A percentile compares a stretch with the other conserved stretches of the same genome.
Conservation (phyloP, 1,139 yeast species). For the Lodderomyces theae region DNA sequence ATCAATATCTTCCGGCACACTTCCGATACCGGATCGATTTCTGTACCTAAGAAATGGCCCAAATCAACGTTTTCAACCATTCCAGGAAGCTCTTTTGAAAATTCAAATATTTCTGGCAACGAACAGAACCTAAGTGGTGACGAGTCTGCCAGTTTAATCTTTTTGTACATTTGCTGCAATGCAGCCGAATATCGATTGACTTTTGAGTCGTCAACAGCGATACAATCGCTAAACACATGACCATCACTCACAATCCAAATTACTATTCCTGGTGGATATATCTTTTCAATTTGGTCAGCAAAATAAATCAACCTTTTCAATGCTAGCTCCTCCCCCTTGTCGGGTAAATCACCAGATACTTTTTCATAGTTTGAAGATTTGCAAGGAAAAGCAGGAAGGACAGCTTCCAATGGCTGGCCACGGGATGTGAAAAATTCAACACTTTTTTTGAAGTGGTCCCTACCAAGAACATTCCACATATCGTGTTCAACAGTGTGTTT, state of each 20-base stretch:
- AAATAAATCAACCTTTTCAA: constrained; percentile 31
- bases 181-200: constrained; percentile 48
- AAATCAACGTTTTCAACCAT: constrained; percentile 20
- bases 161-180: constrained; percentile 39
- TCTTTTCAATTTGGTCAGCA: constrained; percentile 27
- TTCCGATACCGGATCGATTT: constrained; percentile 34
- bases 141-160: constrained; percentile 24
- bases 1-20: constrained; percentile 37
- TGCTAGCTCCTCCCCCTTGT: constrained; percentile 44
- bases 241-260: constrained; percentile 63
- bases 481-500: constrained; percentile 49
- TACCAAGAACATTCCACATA: constrained; percentile 49
- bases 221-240: constrained; percentile 64
- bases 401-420: constrained; percentile 49
- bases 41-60: constrained; percentile 34
- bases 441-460: constrained; percentile 35
- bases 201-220: constrained; percentile 49
- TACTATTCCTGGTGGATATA: constrained; percentile 56
- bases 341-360: constrained; percentile 52
- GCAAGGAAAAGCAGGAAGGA: constrained; percentile 64
- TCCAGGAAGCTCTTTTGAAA: constrained; percentile 19
- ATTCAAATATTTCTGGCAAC: constrained; percentile 34
- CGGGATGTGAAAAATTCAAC: constrained; percentile 50
- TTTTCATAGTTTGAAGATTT: constrained; percentile 56
- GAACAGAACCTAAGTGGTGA: constrained; percentile 30